Evolutionary conservation across 306 rosid genomes (phyloP).

Genomic region (Castanopsis chinensis): DNA sequence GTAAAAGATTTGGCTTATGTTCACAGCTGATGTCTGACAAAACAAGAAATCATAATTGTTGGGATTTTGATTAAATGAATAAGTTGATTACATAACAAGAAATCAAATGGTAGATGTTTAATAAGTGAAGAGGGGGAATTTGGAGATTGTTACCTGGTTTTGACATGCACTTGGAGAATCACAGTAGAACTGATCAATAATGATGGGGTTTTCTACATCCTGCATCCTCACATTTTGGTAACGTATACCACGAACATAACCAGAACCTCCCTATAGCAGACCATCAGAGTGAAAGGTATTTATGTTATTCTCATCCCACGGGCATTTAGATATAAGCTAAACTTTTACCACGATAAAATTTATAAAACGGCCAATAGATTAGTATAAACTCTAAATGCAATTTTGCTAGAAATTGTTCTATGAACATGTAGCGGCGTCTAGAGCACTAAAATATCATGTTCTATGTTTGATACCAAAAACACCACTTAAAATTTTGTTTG

Average conservation of each 20-base stretch:
- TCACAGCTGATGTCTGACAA: constrained; percentile 71
- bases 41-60: neutral
- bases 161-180: constrained; percentile 78
- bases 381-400: neutral
- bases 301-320: neutral
- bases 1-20: constrained; percentile 72
- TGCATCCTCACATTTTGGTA: constrained; percentile 87
- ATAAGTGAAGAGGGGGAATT: neutral
- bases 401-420: neutral
- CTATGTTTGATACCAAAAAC: neutral
- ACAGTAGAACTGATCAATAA: constrained; percentile 96
- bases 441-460: neutral
- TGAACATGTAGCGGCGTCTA: neutral
- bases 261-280: constrained; percentile 83
- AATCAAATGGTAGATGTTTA: neutral
- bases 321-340: too few relatives aligned
- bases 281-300: constrained; percentile 15
- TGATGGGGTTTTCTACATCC: constrained; percentile 78
- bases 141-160: constrained; percentile 61
- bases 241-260: constrained; percentile 75
- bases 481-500: neutral
- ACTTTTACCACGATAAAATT: too few relatives aligned
- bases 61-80: neutral
- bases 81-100: neutral
- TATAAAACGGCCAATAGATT: too few relatives aligned